Base-by-base conservation (phyloP, 768 basidiomycete species). In the Chiua virens region DNA sequence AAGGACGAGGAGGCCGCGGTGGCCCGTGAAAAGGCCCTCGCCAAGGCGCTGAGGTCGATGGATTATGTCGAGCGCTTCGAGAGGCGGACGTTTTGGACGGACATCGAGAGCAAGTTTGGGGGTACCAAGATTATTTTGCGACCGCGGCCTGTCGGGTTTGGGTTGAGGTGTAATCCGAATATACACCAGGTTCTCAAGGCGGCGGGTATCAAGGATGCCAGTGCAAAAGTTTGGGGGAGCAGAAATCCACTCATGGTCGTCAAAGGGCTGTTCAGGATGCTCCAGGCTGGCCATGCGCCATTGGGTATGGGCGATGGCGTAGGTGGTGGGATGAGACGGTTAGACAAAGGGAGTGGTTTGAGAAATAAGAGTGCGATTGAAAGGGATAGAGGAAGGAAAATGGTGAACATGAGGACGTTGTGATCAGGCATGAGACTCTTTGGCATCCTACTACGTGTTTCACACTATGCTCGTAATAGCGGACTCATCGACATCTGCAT, bases 61-160 rank as follows among this genome's bases (percentile, higher is more conserved):
- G 97, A 98, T 70, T 87, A 77, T 61, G 92, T 99, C 48, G 87
- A 90, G 57, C 83, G 92, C n/a, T 98, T 93, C 70, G 96, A 99
- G 70, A 76, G 83, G 56, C 81, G 97, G 45, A 98, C 97, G n/a
- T 78, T 97, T 17, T 98, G 92, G 90, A 92, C 92, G 20, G 89
- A 93, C 46, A 82, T 95, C 75, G 75, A 80, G 46, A 76, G 76
- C 56, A 99, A 98, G 73, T 84, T 92, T 55, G 92, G 94, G 17
- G 76, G 89, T 14, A 93, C 91, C 8, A 79, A 79, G 54, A 76
- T 98, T 56, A 79, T 89, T 56, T 70, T 98, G 61, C 81, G 96
- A 22, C 89, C 88, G 0, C 77, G 87, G 28, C 87, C 89, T 8
- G 81, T 91, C 65, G 97, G 97, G 3, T 98, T 98, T 67, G 97